Percentiles rank a stretch among this genome's conserved stretches.
Conservation (phyloP, 1,139 yeast species). For the Torulaspora pretoriensis region DNA sequence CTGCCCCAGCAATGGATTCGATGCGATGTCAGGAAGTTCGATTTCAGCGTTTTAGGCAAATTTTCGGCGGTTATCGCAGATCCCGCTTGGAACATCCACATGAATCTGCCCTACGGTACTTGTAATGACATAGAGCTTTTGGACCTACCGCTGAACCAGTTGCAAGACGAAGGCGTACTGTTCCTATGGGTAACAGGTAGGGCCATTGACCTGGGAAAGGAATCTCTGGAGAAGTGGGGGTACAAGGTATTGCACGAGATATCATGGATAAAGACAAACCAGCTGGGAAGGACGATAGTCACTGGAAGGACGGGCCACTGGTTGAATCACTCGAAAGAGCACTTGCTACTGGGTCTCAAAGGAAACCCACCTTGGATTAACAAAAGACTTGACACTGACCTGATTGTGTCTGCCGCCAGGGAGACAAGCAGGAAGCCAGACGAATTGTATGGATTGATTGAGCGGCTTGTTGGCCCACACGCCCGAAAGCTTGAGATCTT, state of each 20-base stretch:
- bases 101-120: conserved; percentile 75
- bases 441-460: conserved; percentile 79
- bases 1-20: conserved; percentile 80
- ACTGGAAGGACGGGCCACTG: conserved; percentile 97
- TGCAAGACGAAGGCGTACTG: conserved; percentile 80
- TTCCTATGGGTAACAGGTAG: conserved; percentile 94
- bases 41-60: conserved; percentile 68
- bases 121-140: conserved; percentile 70
- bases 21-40: conserved; percentile 72
- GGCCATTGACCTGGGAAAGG: conserved; percentile 81
- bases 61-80: conserved; percentile 87
- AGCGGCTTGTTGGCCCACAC: conserved; percentile 70
- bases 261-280: conserved; percentile 89
- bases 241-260: conserved; percentile 72
- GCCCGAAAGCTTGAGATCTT: conserved; percentile 81
- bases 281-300: conserved; percentile 78
- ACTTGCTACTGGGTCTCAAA: conserved; percentile 75
- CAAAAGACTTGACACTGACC: conserved; percentile 62
- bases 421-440: conserved; percentile 92
- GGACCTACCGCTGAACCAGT: conserved; percentile 56
- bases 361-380: conserved; percentile 77
- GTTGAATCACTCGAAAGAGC: conserved; percentile 94
- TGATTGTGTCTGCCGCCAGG: conserved; percentile 76
- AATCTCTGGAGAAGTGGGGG: conserved; percentile 77
- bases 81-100: conserved; percentile 87